Evolutionary conservation across 2,329 filamentous ascomycete species (phyloP), one percentile per base, ranked within the genome.

Genomic region (Rutstroemia sp.): DNA sequence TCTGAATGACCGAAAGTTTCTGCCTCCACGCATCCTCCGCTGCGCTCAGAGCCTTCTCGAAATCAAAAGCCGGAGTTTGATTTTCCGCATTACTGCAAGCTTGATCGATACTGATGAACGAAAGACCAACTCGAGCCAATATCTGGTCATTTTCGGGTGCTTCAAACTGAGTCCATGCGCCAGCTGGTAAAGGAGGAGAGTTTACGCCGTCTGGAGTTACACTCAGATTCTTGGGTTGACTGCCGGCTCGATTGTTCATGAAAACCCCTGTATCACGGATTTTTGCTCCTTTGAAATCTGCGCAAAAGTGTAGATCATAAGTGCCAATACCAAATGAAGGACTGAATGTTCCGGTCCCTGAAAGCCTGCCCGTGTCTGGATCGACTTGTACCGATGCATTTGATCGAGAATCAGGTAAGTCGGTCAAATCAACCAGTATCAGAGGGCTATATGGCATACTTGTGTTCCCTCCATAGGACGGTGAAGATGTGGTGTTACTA

Each of bases 1-100:
- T 71, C 1, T 71, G 72, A 48, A 89, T 77, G 0, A 79, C 77
- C 25, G 74, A 75, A 38, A 90, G 69, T 65, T 88, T 88, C 12
- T 77, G 67, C 49, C 73, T 74, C 86, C 86, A 89, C 0, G 75
- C 76, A 9, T 72, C 67, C 19, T 79, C 74, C 0, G 85, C 85
- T 1, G 76, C 75, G 2, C 67, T 64, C 3, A 77, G 73, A 0
- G 82, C 76, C 2, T 63, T 69, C 1, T 80, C 73, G 60, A 90
- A 88, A 66, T 88, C 79, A 81, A 3, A 83, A 81, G 78, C 68
- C 0, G 87, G 82, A 18, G 89, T 85, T 63, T 91, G 87, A 0
- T 66, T 70, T 68, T 89, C 83, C 0, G 82, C 87, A 65, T 83
- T 87, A 8, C 74, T 68, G 65, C 87, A 91, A 0, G 87, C 87